Percentiles rank a stretch among this genome's conserved stretches.
Conservation (phyloP, 2,329 filamentous ascomycete genomes). For the Cladorrhinum sp. region DNA sequence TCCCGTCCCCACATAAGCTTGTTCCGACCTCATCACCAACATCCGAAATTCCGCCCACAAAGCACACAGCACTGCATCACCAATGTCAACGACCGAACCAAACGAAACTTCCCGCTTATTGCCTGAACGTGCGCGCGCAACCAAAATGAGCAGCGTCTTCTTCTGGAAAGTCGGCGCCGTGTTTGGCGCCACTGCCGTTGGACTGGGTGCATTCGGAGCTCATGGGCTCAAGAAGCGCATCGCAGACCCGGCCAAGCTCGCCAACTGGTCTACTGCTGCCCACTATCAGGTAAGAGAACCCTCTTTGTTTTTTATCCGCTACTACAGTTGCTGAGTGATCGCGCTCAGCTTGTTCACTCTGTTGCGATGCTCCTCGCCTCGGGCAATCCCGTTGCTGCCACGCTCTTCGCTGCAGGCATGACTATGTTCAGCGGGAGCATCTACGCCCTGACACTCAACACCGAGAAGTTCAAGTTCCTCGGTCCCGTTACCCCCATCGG, state of each 20-base stretch:
- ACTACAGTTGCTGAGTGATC: conserved; percentile 4
- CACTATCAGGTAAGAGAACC: conserved; percentile 58
- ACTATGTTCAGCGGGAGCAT: conserved; percentile 65
- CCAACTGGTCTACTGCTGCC: conserved; percentile 62
- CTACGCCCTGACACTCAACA: conserved; percentile 62
- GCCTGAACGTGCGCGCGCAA: not conserved
- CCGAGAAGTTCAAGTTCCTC: conserved; percentile 55
- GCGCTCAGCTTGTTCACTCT: conserved; percentile 59
- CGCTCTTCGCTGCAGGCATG: conserved; percentile 62
- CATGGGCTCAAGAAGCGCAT: conserved; percentile 63
- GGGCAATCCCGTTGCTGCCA: conserved; percentile 54
- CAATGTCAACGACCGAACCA: not conserved
- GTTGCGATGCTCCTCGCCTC: conserved; percentile 58
- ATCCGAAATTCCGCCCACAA: not conserved
- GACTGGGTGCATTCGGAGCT: conserved; percentile 64
- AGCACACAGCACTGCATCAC: not conserved
- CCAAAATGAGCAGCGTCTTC: conserved; percentile 30
- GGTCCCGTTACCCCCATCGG: conserved; percentile 66
- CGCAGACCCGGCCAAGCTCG: conserved; percentile 54
- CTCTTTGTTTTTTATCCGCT: conserved; percentile 1
- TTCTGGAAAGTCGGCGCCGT: conserved; percentile 63
- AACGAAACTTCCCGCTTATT: conserved; percentile 6
- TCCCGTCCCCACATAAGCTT: not conserved
- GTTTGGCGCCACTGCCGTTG: conserved; percentile 60
- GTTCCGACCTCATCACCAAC: not conserved